Base-by-base conservation (phyloP, 2,329 filamentous ascomycete genomes). In the Metarhizium brunneum region DNA sequence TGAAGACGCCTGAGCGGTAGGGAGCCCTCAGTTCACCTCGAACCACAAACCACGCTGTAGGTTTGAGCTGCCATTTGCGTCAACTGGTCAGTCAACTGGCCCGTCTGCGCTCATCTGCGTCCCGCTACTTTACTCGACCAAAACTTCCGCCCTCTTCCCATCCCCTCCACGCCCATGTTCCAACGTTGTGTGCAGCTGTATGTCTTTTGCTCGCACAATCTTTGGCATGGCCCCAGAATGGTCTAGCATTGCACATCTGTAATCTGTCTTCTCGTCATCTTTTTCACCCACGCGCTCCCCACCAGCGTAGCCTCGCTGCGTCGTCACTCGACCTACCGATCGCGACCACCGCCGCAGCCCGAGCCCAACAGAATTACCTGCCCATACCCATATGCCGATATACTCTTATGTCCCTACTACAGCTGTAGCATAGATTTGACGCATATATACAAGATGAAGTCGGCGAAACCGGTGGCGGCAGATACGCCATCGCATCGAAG, bases 401-500 rank as follows among this genome's bases (percentile, higher is more conserved):
- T 40, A 40, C 5, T 40, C 38, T 16, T 11, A 14, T 40, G 11
- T 11, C 32, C 32, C 10, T 11, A 35, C 10, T 40, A 16, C 38
- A 40, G 38, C 42, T 45, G 42, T 16, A 45, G n/a, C 16, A 45
- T 8, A 45, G 6, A 18, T 11, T 45, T 20, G 42, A 45, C 42
- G 42, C n/a, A 30, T 30, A 58, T 14, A 16, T 29, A 47, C 30
- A 70, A 64, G 43, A 84, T 84, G 81, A 84, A 81, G 70, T 77
- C 79, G 49, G 76, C 77, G 51, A 83, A 81, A 63, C 70, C 73
- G 30, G 65, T 73, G 55, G 67, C 73, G 43, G 65, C 65, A 49
- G 73, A 76, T 54, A 65, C 70, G 47, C 65, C 71, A 58, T 78
- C 80, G 58, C 77, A 74, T 71, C 79, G 83, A 64, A 76, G 83